Conservation (phyloP, 176 grass and related monocot genomes). For the Oryza punctata region DNA sequence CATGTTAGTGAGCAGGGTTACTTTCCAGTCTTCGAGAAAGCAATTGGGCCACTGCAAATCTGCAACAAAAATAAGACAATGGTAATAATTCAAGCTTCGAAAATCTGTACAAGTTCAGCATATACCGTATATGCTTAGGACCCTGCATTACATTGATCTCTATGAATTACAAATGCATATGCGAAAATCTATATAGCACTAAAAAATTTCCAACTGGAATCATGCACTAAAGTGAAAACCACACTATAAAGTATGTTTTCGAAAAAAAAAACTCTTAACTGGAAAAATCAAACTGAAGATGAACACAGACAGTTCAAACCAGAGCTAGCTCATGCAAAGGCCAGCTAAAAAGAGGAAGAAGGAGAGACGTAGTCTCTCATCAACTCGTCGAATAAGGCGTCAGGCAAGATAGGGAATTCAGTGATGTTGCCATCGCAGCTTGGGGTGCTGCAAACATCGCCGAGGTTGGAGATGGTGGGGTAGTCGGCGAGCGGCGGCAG, state of each 20-base stretch:
- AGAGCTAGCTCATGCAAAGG: slow-evolving; percentile 55
- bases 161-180: slow-evolving; percentile 42
- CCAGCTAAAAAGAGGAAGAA: background rate
- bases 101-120: slow-evolving; percentile 1
- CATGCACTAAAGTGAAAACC: slow-evolving; percentile 51
- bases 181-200: slow-evolving; percentile 52
- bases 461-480: slow-evolving; percentile 58
- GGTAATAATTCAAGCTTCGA: too few species aligned
- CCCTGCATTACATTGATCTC: slow-evolving; percentile 44
- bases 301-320: slow-evolving; percentile 10
- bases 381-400: slow-evolving; percentile 71
- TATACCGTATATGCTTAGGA: slow-evolving; percentile 40
- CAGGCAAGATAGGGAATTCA: slow-evolving; percentile 54
- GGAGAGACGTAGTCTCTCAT: slow-evolving; percentile 31
- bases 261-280: slow-evolving; percentile 45
- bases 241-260: slow-evolving; percentile 27
- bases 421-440: slow-evolving; percentile 68
- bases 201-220: slow-evolving; percentile 5
- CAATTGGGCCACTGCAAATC: slow-evolving; percentile 12
- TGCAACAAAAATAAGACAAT: slow-evolving; percentile 10
- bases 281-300: slow-evolving; percentile 44
- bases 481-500: slow-evolving; percentile 76
- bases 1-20: background rate
- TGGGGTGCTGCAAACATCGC: slow-evolving; percentile 66
- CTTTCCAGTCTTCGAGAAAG: slow-evolving; percentile 3